Base-by-base conservation (phyloP, 1,284 basidiomycete genomes). In the Moesziomyces aphidis region DNA sequence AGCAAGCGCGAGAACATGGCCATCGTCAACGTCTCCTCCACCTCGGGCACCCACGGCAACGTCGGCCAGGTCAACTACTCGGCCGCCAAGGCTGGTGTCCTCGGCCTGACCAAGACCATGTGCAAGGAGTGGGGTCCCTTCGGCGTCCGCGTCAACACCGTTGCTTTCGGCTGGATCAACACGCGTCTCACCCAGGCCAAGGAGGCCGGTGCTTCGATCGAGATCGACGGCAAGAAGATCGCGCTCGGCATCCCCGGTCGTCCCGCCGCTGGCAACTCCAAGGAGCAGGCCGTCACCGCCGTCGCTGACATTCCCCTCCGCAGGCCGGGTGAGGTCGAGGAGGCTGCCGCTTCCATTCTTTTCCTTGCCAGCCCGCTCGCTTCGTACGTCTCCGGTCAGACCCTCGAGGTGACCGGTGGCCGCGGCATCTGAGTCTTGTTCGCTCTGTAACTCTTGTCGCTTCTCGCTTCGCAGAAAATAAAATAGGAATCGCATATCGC, bases 51-150 rank as follows among this genome's bases (percentile, higher is more conserved):
- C 10, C 79, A 82, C 65, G 80, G 80, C 50, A 82, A 82, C 61
- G 90, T 93, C 55, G 93, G 93, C 3, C 93, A 94, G 85, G 90
- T 88, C 42, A 94, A 94, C 86, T 94, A 94, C 80, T 70, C 78
- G 26, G 76, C 72, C 31, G 78, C 77, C 50, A 82, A 82, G 59
- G 52, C 78, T 3, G 77, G 61, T 45, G 76, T 80, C 5, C 26
- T 66, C 4, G 93, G 93, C 34, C 86, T 94, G 59, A 92, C 92
- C 44, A 93, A 93, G 87, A 94, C 92, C 17, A 90, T 92, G 74
- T 90, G 90, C 61, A 94, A 94, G 85, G 93, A 94, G 84, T 94
- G 92, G 93, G 93, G 93, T 60, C 85, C 87, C 7, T 94, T 91
- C 83, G 90, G 90, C 76, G 92, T 94, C 11, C 90, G 80, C 15